Conservation (phyloP, 73 alveolate species). For the Paramecium pentaurelia region DNA sequence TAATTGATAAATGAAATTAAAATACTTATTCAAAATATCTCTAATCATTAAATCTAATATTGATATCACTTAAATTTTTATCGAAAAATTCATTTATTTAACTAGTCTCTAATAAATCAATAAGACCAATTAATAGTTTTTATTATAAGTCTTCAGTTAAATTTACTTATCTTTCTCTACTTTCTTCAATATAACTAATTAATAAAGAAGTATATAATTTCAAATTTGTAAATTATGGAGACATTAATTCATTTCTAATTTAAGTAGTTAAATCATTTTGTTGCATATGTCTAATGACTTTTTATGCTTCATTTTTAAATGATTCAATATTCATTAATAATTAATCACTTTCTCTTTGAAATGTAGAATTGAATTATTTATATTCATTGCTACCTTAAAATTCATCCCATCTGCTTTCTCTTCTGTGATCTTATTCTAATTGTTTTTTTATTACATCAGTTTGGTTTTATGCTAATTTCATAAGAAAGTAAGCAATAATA, state of each 20-base stretch:
- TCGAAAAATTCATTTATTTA: conserved; percentile 46
- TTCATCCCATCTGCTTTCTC: conserved; percentile 41
- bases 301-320: conserved; percentile 13
- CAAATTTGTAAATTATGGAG: not conserved
- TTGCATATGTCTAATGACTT: not conserved
- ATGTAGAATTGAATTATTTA: not conserved
- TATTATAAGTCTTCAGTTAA: not conserved
- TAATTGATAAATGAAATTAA: not conserved
- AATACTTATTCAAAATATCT: conserved; percentile 42
- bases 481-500: conserved; percentile 35
- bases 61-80: conserved; percentile 48
- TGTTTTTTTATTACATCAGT: conserved; percentile 40
- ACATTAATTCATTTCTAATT: conserved; percentile 28
- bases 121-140: not conserved
- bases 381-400: not conserved
- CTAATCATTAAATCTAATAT: conserved; percentile 41
- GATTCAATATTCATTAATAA: not conserved
- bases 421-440: not conserved
- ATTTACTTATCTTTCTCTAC: conserved; percentile 29
- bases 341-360: conserved; percentile 20
- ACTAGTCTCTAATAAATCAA: conserved; percentile 42
- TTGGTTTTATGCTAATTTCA: conserved; percentile 24
- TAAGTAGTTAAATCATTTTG: not conserved
- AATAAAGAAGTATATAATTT: not conserved
- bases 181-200: conserved; percentile 47